Evolutionary conservation across 2,329 filamentous ascomycete species (phyloP), one percentile per base, ranked within the genome.

Genomic region (Penicillium palitans): DNA sequence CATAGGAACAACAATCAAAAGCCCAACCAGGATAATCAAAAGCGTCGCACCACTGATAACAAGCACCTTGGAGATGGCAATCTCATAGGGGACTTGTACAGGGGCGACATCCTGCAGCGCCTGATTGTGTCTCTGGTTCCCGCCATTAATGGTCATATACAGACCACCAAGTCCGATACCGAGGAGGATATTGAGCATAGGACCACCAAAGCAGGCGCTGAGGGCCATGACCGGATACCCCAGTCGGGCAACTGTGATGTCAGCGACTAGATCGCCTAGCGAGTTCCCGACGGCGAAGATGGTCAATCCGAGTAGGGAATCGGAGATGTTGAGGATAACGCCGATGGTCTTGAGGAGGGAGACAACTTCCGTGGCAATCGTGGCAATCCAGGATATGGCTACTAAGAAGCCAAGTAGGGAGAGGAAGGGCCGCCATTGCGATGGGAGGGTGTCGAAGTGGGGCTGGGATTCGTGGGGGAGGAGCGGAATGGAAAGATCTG

Each of bases 221-320:
- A 89, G 78, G 0, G 95, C 95, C 95, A 99, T 99, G 62, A 99
- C 92, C 0, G 95, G 95, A 75, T 93, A 97, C 3, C 95, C 95
- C 3, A 99, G 85, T 35, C 91, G 86, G 4, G 95, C 95, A 39
- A 99, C 90, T 0, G 95, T 99, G 54, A 98, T 90, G 72, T 99
- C 90, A 17, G 95, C 93, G 10, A 99, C 91, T 17, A 99, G 81
- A 69, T 99, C 95, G 39, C 95, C 93, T 9, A 98, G 83, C 9
- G 91, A 96, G 76, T 99, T 99, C 29, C 95, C 95, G 35, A 97
- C 91, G 2, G 95, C 95, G 73, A 99, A 99, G 55, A 99, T 88
- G 17, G 95, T 99, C 52, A 99, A 83, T 2, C 95, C 95, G 12
- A 99, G 83, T 62, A 99, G 91, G 4, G 95, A 95, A 75, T 99